Evolutionary conservation across 768 basidiomycete genomes (phyloP).

Genomic region (Dentipellis fragilis): DNA sequence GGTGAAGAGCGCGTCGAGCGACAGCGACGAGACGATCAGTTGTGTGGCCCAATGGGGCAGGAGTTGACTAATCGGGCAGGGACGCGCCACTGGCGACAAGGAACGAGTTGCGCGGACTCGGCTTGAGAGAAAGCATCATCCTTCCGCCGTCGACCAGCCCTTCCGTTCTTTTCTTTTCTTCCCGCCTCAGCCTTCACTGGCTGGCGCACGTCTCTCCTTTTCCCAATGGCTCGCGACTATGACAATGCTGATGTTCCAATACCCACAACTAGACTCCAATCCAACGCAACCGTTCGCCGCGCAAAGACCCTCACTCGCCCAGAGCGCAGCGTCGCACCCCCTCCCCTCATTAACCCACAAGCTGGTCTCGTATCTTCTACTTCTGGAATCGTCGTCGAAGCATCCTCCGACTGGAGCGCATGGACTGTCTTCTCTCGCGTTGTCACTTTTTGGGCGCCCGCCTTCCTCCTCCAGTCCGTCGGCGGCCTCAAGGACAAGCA

Average conservation of each 20-base stretch:
- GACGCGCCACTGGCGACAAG: not conserved
- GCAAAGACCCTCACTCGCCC: slow-evolving; percentile 96
- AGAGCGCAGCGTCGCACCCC: slow-evolving; percentile 88
- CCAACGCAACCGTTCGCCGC: slow-evolving; percentile 57
- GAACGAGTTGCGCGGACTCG: not conserved
- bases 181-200: slow-evolving; percentile 9
- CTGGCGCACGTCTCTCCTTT: slow-evolving; percentile 8
- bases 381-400: slow-evolving; percentile 24
- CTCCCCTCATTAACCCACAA: slow-evolving; percentile 86
- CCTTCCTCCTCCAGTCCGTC: slow-evolving; percentile 57
- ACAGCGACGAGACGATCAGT: not conserved
- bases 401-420: slow-evolving; percentile 37
- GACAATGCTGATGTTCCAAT: slow-evolving; percentile 11
- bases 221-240: slow-evolving; percentile 7
- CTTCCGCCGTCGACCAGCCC: too few relatives aligned
- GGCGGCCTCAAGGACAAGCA: slow-evolving; percentile 76
- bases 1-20: not conserved
- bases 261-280: slow-evolving; percentile 15
- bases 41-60: not conserved
- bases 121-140: too few relatives aligned
- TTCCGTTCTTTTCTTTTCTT: slow-evolving; percentile 1
- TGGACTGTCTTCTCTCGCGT: slow-evolving; percentile 79
- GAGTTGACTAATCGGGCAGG: not conserved
- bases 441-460: slow-evolving; percentile 88
- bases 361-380: slow-evolving; percentile 29